These are phyloP conservation scores for Termitomyces sp. DNA, from an alignment of 768 basidiomycete species.

Conservation along the genomic window DNA sequence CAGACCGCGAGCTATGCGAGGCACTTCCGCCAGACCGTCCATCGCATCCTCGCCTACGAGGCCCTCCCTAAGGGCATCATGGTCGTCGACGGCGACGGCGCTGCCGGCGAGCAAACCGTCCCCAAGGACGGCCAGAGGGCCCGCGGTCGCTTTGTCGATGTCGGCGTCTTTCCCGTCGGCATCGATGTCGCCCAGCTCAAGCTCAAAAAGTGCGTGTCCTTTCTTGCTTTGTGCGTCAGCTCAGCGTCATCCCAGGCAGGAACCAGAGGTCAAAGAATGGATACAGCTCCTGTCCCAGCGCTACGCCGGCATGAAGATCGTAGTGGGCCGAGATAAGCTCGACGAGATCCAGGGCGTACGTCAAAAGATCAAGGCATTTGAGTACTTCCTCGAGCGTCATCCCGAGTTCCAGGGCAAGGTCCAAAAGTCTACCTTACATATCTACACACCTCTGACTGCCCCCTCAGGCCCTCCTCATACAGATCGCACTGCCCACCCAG, in stretches of 20 bases:
- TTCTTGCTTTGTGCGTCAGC: background rate
- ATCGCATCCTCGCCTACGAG: constrained; percentile 73
- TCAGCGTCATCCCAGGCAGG: constrained; percentile 33
- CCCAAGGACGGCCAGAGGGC: constrained; percentile 19
- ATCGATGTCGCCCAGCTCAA: constrained; percentile 71
- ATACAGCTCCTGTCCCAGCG: constrained; percentile 72
- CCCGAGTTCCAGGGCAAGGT: constrained; percentile 80
- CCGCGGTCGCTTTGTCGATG: constrained; percentile 68
- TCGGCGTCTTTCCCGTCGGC: constrained; percentile 87
- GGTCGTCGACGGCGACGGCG: constrained; percentile 32
- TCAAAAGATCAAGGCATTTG: constrained; percentile 82
- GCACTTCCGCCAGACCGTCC: constrained; percentile 83
- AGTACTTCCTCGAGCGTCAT: constrained; percentile 70
- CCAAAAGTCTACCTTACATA: background rate
- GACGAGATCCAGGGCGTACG: constrained; percentile 84
- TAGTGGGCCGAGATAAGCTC: constrained; percentile 85
- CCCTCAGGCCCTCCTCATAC: constrained; percentile 66
- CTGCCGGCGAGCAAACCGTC: constrained; percentile 11
- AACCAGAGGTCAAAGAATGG: constrained; percentile 81
- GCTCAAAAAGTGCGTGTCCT: constrained; percentile 47
- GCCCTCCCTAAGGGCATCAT: constrained; percentile 82
- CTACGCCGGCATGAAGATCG: constrained; percentile 80
- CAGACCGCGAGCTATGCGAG: constrained; percentile 81
- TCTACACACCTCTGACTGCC: no score
- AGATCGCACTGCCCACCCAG: constrained; percentile 81